Base-by-base conservation (phyloP, 1,139 yeast genomes). In the Debaryomyces nepalensis region DNA sequence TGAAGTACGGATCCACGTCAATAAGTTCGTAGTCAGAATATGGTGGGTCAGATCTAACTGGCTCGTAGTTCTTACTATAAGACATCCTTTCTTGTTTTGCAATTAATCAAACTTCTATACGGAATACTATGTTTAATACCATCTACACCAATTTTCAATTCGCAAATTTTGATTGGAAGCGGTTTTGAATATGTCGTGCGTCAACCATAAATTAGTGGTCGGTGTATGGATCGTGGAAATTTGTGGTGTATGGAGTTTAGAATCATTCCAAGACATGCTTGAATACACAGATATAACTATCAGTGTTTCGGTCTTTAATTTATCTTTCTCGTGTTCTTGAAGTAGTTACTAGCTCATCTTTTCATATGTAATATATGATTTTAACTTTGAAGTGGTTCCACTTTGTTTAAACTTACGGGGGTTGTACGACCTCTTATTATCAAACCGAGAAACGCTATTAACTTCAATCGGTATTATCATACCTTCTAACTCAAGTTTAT, bases 1-100 rank as follows among this genome's bases (percentile, higher is more conserved):
- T 58, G 65, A 87, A 85, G 52, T 83, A 82, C 32, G 96, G 96
- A 62, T 88, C 96, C 43, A 79, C 76, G 61, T 88, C 96, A 58
- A 88, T 88, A 45, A 73, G 60, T 56, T 74, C 79, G 51, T 72
- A 73, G 55, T 73, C 78, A 14, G 75, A 61, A 46, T 63, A 62
- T 26, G 73, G 67, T 30, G 77, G 73, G 20, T 66, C 70, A 15
- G 73, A 63, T 61, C 79, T 71, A 26, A 73, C 65, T 41, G 79
- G 79, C 52, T 65, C 63, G 54, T 70, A 66, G 41, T 59, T 59
- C 48, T 64, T 60, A 45, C 63, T 66, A 59, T 72, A 72, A 26
- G 78, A 72, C 78, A 73, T 73, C 44, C 34, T 41, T 35, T 44
- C 34, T 34, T 30, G 40, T 31, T 48, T 47, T 40, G 22, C 41